Base-by-base conservation (phyloP, 306 rosid genomes). In the Glycine latifolia region DNA sequence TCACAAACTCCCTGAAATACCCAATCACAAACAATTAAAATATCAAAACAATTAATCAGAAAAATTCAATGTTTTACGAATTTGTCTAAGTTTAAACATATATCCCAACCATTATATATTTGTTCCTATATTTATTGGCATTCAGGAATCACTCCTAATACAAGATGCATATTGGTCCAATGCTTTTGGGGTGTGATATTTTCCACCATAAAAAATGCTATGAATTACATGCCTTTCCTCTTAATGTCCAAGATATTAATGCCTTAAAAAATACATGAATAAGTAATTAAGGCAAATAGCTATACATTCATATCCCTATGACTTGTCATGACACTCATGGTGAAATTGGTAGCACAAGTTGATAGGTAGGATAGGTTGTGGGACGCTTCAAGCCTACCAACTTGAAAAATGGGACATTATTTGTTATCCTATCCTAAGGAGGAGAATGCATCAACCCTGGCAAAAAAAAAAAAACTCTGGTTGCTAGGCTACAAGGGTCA, bases 1-100 rank as follows among this genome's bases (percentile, higher is more conserved):
- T 95, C 79, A 95, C 96, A 82, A 95, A 95, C 80, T 95, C 99
- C 92, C 99, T 95, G 87, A 50, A 67, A 87, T 65, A 41, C 14
- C 75, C 65, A 80, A 80, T 50, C 73, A 76, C 53, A 68, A 33
- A 75, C 53, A 75, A 67, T 61, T 47, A 39, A 79, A 16, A 79
- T 63, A 71, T 48, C 33, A 73, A 14, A 70, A 15, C 12, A 67
- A 47, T 65, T 14, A 37, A 62, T 69, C 7, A 12, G n/a, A 60
- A 37, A 60, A 31, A 44, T 3, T 63, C 14, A 3, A 10, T 16
- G 9, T 26, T 59, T 60, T 44, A 31, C 37, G 47, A 61, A 62
- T 62, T 71, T 50, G n/a, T 54, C 7, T 67, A 53, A 78, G 54
- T 43, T 77, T 78, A 83, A 71, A 44, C 79, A 71, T 44, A 10